phyloP scores from a whole-genome alignment of 768 basidiomycete species.

The Xanthoconium purpureum region DNA sequence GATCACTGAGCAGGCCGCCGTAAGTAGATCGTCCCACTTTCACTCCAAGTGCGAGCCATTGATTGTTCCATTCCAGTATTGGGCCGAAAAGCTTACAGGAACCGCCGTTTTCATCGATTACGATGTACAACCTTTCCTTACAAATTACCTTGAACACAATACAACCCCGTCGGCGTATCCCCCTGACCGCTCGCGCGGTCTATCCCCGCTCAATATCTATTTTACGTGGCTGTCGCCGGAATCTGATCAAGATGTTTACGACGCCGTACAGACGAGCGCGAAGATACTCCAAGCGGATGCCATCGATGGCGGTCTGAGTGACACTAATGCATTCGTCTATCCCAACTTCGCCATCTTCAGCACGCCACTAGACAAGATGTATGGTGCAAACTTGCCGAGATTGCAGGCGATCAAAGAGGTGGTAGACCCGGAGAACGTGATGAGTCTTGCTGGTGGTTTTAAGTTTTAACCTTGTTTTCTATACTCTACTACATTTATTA shows the following conservation, averaged over 20 bases:
- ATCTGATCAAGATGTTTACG: conserved; percentile 24
- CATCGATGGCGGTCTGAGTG: background rate
- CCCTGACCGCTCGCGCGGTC: conserved; percentile 33
- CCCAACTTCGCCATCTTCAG: conserved; percentile 56
- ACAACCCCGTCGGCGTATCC: conserved; percentile 44
- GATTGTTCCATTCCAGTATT: conserved; percentile 13
- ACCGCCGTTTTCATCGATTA: conserved; percentile 12
- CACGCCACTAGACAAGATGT: conserved; percentile 47
- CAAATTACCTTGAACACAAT: conserved; percentile 38
- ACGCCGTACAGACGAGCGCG: conserved; percentile 38
- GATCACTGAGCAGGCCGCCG: conserved; percentile 15
- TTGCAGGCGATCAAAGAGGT: background rate
- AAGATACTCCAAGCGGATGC: conserved; percentile 38
- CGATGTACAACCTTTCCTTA: conserved; percentile 50
- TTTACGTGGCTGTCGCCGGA: background rate
- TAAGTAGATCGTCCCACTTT: background rate
- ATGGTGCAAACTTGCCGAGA: conserved; percentile 38
- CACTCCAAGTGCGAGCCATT: background rate
- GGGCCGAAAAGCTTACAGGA: conserved; percentile 1
- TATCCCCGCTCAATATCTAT: conserved; percentile 49
- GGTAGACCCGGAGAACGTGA: conserved; percentile 55
- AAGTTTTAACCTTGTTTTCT: conserved; percentile 36
- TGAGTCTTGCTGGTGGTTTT: conserved; percentile 62
- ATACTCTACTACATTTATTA: too few species aligned
- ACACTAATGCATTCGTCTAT: conserved; percentile 40